Evolutionary conservation across 2,329 filamentous ascomycete species (phyloP).

Genomic region (Colletotrichum tanaceti): DNA sequence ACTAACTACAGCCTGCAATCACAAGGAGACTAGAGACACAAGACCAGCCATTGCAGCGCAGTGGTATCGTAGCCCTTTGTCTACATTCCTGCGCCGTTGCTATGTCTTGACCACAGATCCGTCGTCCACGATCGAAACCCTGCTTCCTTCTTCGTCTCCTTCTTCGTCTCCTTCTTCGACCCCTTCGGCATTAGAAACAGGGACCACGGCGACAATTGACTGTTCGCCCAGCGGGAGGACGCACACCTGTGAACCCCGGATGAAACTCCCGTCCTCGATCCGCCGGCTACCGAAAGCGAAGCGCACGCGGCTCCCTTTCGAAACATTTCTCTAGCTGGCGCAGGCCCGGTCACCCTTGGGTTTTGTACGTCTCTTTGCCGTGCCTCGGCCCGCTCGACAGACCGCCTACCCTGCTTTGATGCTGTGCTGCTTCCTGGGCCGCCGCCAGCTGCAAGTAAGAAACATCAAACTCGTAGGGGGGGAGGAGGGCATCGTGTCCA

Average conservation of each 20-base stretch:
- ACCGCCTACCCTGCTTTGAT: conserved; percentile 21
- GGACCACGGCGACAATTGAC: conserved; percentile 5
- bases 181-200: background rate
- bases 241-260: conserved; percentile 30
- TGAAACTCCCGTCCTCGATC: conserved; percentile 25
- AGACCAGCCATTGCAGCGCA: conserved; percentile 11
- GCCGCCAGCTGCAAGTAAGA: background rate
- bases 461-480: background rate
- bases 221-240: conserved; percentile 15
- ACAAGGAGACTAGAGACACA: too few species aligned
- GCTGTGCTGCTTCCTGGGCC: background rate
- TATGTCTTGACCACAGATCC: conserved; percentile 7
- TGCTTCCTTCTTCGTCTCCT: background rate
- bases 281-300: conserved; percentile 9
- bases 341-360: conserved; percentile 5
- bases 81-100: background rate
- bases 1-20: background rate
- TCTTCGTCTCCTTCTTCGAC: background rate
- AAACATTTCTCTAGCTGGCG: conserved; percentile 29
- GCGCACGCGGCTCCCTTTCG: conserved; percentile 38
- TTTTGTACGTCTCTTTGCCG: conserved; percentile 20
- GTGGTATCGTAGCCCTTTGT: background rate
- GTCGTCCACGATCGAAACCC: conserved; percentile 17
- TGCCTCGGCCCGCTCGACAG: conserved; percentile 13
- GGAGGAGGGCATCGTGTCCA: background rate